phyloP scores from a whole-genome alignment of 129 eudicot genomes.

The Flaveria bidentis region DNA sequence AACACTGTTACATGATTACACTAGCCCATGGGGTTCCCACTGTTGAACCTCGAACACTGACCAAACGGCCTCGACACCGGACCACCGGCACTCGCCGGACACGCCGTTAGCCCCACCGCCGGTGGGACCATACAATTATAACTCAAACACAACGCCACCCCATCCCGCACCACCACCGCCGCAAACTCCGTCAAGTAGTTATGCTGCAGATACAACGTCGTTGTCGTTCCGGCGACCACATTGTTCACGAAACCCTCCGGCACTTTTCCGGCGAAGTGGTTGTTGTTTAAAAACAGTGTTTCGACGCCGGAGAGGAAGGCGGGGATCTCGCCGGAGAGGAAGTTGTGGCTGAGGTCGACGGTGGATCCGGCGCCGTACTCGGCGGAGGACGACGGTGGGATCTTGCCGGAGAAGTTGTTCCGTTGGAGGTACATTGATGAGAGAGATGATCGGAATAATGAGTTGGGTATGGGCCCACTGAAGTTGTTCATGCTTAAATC shows the following conservation, averaged over 20 bases:
- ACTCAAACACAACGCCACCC: constrained; percentile 58
- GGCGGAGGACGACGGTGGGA: constrained; percentile 21
- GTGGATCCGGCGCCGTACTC: constrained; percentile 50
- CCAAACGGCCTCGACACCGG: constrained; percentile 57
- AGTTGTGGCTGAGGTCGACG: constrained; percentile 72
- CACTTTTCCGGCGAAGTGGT: constrained; percentile 50
- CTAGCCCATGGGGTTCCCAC: constrained; percentile 38
- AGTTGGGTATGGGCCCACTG: constrained; percentile 69
- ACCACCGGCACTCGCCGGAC: constrained; percentile 74
- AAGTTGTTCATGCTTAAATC: constrained; percentile 81
- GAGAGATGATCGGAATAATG: constrained; percentile 47
- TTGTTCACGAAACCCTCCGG: constrained; percentile 50
- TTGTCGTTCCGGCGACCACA: constrained; percentile 42
- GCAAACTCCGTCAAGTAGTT: constrained; percentile 58
- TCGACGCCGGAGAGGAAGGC: constrained; percentile 40
- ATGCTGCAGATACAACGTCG: constrained; percentile 66
- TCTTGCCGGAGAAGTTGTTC: constrained; percentile 60
- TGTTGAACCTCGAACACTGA: constrained; percentile 55
- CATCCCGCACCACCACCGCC: constrained; percentile 48
- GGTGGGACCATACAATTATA: constrained; percentile 74
- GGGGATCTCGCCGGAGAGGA: constrained; percentile 49
- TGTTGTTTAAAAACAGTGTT: constrained; percentile 56
- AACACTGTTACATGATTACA: constrained; percentile 1
- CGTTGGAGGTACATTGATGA: constrained; percentile 70
- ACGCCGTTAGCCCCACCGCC: constrained; percentile 55